phyloP scores from a whole-genome alignment of 164 flowering plant genomes.

The Stephania yunnanensis region DNA sequence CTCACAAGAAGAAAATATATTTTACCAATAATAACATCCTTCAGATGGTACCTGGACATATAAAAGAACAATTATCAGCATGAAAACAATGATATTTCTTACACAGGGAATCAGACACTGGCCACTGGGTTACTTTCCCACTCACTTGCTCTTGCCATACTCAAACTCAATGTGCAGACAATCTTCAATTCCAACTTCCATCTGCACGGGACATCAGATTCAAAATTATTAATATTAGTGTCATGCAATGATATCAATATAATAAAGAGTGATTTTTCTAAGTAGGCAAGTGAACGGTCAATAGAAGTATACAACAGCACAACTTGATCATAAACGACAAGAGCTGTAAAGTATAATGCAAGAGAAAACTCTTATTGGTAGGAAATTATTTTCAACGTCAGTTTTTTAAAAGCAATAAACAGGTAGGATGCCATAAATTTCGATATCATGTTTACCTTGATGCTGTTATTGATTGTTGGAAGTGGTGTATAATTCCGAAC shows the following conservation, averaged over 20 bases:
- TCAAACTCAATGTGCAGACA: slow-evolving; percentile 97
- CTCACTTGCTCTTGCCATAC: slow-evolving; percentile 95
- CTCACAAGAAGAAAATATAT: slow-evolving; percentile 94
- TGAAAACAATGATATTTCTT: neutral
- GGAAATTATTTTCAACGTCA: neutral
- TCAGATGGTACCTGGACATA: slow-evolving; percentile 76
- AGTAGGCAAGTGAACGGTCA: neutral
- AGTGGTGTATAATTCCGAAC: slow-evolving; percentile 71
- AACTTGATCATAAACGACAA: neutral
- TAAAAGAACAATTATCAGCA: slow-evolving; percentile 14
- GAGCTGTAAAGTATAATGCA: neutral
- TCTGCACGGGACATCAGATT: slow-evolving; percentile 37
- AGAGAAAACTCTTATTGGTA: neutral
- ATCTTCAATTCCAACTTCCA: slow-evolving; percentile 99
- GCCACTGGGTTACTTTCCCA: slow-evolving; percentile 8
- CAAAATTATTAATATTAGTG: neutral
- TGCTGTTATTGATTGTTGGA: slow-evolving; percentile 84
- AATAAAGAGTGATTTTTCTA: neutral
- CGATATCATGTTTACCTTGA: slow-evolving; percentile 49
- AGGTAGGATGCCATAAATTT: neutral
- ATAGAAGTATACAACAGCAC: neutral
- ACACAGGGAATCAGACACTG: neutral
- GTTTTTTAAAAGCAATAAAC: neutral
- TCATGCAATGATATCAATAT: neutral
- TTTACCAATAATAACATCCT: slow-evolving; percentile 93